A percentile compares a stretch with the other conserved stretches of the same genome.
phyloP scores from a whole-genome alignment of 1,139 yeast species.

The Geotrichum carabidarum region DNA sequence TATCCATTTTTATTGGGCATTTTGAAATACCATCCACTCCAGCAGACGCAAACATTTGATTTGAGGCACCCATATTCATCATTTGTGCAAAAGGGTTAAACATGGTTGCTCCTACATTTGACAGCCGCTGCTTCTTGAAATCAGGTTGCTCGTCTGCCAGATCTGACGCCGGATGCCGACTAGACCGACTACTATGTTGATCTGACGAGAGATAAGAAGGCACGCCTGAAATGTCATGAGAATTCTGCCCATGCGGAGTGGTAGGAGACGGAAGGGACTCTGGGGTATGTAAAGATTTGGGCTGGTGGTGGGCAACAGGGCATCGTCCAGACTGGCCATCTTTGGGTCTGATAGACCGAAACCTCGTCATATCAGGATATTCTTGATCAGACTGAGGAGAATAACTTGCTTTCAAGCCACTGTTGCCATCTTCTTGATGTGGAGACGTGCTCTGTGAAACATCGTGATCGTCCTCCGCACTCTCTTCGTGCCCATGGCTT shows the following conservation, averaged over 20 bases:
- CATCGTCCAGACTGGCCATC: constrained; percentile 12
- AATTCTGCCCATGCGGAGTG: neutral
- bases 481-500: neutral
- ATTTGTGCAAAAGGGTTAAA: constrained; percentile 11
- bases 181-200: neutral
- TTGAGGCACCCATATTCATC: constrained; percentile 1
- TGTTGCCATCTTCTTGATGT: neutral
- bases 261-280: neutral
- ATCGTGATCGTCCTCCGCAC: constrained; percentile 1
- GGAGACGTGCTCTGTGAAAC: neutral
- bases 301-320: constrained; percentile 13
- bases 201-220: neutral
- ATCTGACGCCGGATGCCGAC: constrained; percentile 11
- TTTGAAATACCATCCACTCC: constrained; percentile 9
- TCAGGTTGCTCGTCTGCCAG: constrained; percentile 13
- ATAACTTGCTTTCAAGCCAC: neutral
- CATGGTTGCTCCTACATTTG: neutral
- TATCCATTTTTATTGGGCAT: constrained; percentile 15
- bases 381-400: constrained; percentile 12
- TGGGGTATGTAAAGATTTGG: neutral
- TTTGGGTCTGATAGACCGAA: constrained; percentile 13
- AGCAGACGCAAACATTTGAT: constrained; percentile 2
- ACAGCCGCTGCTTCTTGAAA: constrained; percentile 7
- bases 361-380: constrained; percentile 14
- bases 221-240: neutral